Base-by-base conservation (phyloP, 2,329 filamentous ascomycete genomes). In the Sporothrix euskadiensis region DNA sequence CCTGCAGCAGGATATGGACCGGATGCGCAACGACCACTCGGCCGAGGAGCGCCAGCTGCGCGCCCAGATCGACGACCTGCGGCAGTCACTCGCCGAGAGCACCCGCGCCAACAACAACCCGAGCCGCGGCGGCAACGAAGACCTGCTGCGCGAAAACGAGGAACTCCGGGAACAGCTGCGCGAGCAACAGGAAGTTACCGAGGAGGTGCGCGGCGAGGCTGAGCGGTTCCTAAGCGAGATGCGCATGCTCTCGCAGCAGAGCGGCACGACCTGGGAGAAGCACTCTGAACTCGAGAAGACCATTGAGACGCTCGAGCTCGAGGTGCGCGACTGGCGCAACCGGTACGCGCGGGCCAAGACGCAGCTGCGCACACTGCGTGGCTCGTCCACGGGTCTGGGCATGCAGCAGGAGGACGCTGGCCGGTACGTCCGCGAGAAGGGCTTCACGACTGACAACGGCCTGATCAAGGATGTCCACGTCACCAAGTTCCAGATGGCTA, bases 401-500 rank as follows among this genome's bases (percentile, higher is more conserved):
- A 83, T 90, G 59, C 89, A 91, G 8, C 89, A 91, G 8, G 88
- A 91, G 75, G 91, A 95, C 77, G 90, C 90, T n/a, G 88, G 88
- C 69, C 88, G 87, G 76, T 88, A 90, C 75, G 82, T 90, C 56
- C 88, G 88, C 69, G 90, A 93, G 71, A 88, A 88, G 78, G 89
- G 87, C 35, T 91, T 96, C 76, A 87, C 88, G 30, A 87, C 91
- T 52, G 88, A 91, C 14, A 88, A 90, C 74, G 96, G 96, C 6
- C 81, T 96, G 30, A 90, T 99, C 78, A 94, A 93, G 82, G 96
- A 98, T 81, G 88, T 98, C 14, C 92, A 98, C 80, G 90, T 99
- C 76, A 98, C 95, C 69, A 94, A 93, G 79, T 98, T 97, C 84
- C 96, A 99, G 81, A 91, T 98, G 74, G 89, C 94, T 30, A 92